Base-by-base conservation (phyloP, 2,329 filamentous ascomycete genomes). In the Fusarium pseudonygamai region DNA sequence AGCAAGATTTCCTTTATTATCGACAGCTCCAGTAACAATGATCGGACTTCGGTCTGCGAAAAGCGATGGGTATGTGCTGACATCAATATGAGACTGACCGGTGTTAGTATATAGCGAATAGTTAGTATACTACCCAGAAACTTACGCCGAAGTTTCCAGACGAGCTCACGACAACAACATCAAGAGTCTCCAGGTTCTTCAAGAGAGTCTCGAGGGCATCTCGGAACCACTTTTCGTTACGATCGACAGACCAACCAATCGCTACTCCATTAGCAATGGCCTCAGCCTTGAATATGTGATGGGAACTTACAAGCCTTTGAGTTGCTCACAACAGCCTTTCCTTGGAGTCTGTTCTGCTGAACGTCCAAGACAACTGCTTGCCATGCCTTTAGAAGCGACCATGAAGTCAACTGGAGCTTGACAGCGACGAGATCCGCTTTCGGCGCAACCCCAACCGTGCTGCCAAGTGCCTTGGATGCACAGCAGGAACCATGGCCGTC, bases 211-310 rank as follows among this genome's bases (percentile, higher is more conserved):
- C 26, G 10, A 55, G 50, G 8, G 13, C 4, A 18, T n/a, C 24
- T 14, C 34, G 20, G 24, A 55, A 55, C 24, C 26, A 55, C 36
- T 9, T 10, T 39, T 55, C 20, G 7, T 39, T 18, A 10, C 20
- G 24, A 3, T 55, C 34, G 10, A 55, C 36, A 18, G 10, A 15
- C 36, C 50, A 55, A 9, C 20, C 34, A 39, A 39, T n/a, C 4
- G 50, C 50, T 55, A 28, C 7, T 3, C 4, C 1, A 20, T 26
- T 3, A 52, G 13, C 5, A 36, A 5, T 20, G n/a, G 2, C 3
- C 12, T 8, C 2, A 3, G 2, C 6, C 2, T 36, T 11, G 30
- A 14, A 13, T 10, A 2, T 10, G 8, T 16, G 10, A 2, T 13
- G 24, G 7, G 6, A 39, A 55, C 50, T 55, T 30, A 55, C 50